A percentile compares a stretch with the other conserved stretches of the same genome.
phyloP scores from a whole-genome alignment of 352 stramenopile species.

The Phytopythium sindhum region DNA sequence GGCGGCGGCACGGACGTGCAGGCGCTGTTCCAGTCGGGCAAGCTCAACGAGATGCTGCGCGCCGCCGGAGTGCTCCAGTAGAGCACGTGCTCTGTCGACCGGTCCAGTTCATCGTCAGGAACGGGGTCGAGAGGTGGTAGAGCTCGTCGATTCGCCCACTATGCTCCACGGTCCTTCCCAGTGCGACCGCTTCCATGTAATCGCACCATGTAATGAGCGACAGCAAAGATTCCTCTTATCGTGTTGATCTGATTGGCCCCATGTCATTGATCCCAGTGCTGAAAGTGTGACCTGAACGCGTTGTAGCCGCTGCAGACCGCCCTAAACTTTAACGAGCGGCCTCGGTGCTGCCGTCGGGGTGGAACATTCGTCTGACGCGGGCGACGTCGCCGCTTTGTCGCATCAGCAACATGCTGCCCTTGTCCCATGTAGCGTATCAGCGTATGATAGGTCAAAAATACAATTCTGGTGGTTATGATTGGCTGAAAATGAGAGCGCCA shows the following conservation, averaged over 20 bases:
- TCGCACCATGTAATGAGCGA: too few relatives aligned
- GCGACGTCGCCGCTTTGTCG: constrained; percentile 11
- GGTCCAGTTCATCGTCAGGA: too few relatives aligned
- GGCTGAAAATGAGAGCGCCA: constrained; percentile 4
- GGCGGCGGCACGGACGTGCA: constrained; percentile 94
- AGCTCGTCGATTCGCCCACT: too few relatives aligned
- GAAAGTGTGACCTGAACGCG: too few relatives aligned
- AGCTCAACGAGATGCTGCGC: constrained; percentile 88
- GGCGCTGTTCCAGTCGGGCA: constrained; percentile 74
- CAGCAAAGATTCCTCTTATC: too few relatives aligned
- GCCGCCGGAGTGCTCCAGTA: constrained; percentile 35
- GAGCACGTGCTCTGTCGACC: neutral
- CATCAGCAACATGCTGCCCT: constrained; percentile 13
- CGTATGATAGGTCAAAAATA: constrained; percentile 5
- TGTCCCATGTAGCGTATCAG: neutral
- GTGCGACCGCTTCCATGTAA: too few relatives aligned
- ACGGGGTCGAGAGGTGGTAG: too few relatives aligned
- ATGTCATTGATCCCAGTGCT: too few relatives aligned
- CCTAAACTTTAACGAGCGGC: constrained; percentile 1
- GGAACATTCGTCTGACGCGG: constrained; percentile 10
- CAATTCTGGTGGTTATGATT: neutral
- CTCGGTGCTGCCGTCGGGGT: neutral
- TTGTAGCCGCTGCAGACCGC: too few relatives aligned
- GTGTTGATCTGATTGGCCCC: too few relatives aligned
- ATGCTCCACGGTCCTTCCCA: too few relatives aligned